Conservation (phyloP, 345 rosid species). For the Euphorbia pulcherrima region DNA sequence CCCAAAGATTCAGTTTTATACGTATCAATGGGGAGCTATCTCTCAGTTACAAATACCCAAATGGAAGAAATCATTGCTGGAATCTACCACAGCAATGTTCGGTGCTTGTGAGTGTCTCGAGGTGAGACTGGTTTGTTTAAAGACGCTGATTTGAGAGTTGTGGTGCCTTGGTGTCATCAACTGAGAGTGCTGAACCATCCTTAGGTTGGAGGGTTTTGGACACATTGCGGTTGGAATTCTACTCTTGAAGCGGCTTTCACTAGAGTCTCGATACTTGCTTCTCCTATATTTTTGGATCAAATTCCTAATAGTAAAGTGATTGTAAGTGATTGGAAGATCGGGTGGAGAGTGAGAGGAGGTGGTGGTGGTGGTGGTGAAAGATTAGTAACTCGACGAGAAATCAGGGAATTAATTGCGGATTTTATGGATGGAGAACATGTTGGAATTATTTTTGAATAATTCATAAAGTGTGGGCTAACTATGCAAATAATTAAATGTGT, state of each 20-base stretch:
- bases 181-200: constrained; percentile 25
- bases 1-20: constrained; percentile 23
- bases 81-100: constrained; percentile 9
- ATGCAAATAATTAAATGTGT: too few relatives aligned
- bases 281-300: constrained; percentile 29
- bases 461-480: too few relatives aligned
- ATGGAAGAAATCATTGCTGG: constrained; percentile 22
- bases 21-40: constrained; percentile 30
- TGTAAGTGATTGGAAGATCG: constrained; percentile 26
- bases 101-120: constrained; percentile 24
- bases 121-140: constrained; percentile 1
- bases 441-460: too few relatives aligned
- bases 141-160: constrained; percentile 7
- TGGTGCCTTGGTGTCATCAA: constrained; percentile 31
- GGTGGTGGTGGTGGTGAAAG: constrained; percentile 1
- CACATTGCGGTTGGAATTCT: constrained; percentile 35
- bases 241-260: constrained; percentile 24
- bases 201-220: constrained; percentile 27
- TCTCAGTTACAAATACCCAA: constrained; percentile 20
- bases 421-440: constrained; percentile 24
- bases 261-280: constrained; percentile 28
- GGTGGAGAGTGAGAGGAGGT: constrained; percentile 20
- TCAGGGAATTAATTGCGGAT: constrained; percentile 10
- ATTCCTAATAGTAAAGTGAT: constrained; percentile 13
- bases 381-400: too few relatives aligned